Conservation (phyloP, 305 asterid genomes). For the Fraxinus sp. region DNA sequence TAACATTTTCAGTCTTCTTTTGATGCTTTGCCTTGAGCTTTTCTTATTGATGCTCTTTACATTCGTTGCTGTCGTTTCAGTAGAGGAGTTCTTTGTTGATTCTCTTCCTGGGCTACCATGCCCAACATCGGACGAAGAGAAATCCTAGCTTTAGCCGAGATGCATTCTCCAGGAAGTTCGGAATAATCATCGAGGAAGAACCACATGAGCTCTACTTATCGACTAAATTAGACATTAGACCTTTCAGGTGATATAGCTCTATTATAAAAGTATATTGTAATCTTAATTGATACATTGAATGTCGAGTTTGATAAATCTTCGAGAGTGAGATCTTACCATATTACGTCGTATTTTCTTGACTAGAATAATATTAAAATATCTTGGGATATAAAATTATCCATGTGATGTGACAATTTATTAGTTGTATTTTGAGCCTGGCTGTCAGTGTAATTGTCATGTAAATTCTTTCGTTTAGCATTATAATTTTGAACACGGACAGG, state of each 20-base stretch:
- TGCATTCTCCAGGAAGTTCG: slow-evolving; percentile 1
- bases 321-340: slow-evolving; percentile 7
- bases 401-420: neutral
- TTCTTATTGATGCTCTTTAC: neutral
- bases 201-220: slow-evolving; percentile 9
- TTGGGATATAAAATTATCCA: neutral
- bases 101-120: slow-evolving; percentile 53
- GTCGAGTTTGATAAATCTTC: slow-evolving; percentile 8
- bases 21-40: neutral
- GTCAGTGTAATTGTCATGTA: neutral
- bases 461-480: neutral
- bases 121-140: slow-evolving; percentile 64
- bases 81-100: slow-evolving; percentile 76
- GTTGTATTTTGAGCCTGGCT: neutral
- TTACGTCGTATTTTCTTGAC: slow-evolving; percentile 10
- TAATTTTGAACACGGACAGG: neutral
- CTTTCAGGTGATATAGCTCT: slow-evolving; percentile 10
- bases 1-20: neutral
- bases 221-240: slow-evolving; percentile 2
- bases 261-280: neutral
- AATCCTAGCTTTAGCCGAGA: slow-evolving; percentile 32
- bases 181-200: neutral
- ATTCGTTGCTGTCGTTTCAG: slow-evolving; percentile 33
- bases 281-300: slow-evolving; percentile 4
- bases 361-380: neutral